Evolutionary conservation across 306 rosid genomes (phyloP), one percentile per base, ranked within the genome.

Genomic region (Ormosia emarginata): DNA sequence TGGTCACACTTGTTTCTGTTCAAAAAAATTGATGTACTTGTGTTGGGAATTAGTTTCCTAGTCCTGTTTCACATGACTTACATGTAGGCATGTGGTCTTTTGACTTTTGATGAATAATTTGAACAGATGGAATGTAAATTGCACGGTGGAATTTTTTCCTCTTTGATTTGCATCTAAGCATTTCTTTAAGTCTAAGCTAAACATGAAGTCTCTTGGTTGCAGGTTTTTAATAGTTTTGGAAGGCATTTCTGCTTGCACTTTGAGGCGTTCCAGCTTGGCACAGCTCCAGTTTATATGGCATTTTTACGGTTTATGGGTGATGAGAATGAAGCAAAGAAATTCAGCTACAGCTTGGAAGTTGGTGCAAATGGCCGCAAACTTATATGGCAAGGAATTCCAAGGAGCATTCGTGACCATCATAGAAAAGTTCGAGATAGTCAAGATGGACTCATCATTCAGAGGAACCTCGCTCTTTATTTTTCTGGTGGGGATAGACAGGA

Each of bases 241-340:
- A 87, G 89, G 52, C 93, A 93, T 36, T 95, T 95, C 80, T 95
- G 99, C 85, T 88, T 95, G 90, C 99, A 95, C 86, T 95, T 95
- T 40, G 99, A 95, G 94, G 97, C 98, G 0, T 95, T 92, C 84
- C 97, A 90, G 85, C 77, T 90, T 34, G 97, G 97, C 0, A 65
- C 82, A 73, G 92, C 92, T 34, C 99, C 97, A 8, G 98, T 93
- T 67, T 95, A 90, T 82, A 92, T 95, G 98, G 98, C 98, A 0
- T 95, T 95, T 75, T 72, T 95, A 83, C 89, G 98, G 47, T 95
- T 92, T 80, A 92, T 95, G 99, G 99, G 99, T 0, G 96, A 93
- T 12, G 97, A 95, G 37, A 83, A 85, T 4, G 98, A 95, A 69
- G 94, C 97, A 1, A 92, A 87, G 84, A 95, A 86, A 81, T 93